phyloP scores from a whole-genome alignment of 2,329 filamentous ascomycete species.

The Aspergillus sp. region DNA sequence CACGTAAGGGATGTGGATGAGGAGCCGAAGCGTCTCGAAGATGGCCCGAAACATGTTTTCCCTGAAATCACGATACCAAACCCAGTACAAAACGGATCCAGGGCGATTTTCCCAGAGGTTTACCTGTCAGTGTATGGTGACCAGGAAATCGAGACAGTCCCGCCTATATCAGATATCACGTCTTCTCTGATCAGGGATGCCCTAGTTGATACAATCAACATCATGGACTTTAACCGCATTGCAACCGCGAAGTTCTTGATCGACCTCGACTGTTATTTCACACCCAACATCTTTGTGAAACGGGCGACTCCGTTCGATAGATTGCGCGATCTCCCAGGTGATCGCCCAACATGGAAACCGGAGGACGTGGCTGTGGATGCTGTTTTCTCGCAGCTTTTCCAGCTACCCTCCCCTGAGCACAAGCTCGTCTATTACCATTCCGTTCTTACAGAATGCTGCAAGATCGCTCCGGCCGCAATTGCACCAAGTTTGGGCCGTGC shows the following conservation, averaged over 20 bases:
- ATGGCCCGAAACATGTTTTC: constrained; percentile 70
- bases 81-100: constrained; percentile 70
- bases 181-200: constrained; percentile 82
- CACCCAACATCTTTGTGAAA: constrained; percentile 86
- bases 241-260: constrained; percentile 84
- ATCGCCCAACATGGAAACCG: constrained; percentile 85
- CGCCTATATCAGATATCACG: constrained; percentile 71
- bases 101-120: constrained; percentile 83
- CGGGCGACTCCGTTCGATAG: constrained; percentile 91
- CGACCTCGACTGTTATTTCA: constrained; percentile 92
- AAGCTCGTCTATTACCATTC: constrained; percentile 97
- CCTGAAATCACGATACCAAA: constrained; percentile 74
- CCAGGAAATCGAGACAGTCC: constrained; percentile 87
- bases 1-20: constrained; percentile 35
- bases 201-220: constrained; percentile 89
- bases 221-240: constrained; percentile 88
- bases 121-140: constrained; percentile 90
- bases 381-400: constrained; percentile 92
- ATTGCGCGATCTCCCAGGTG: constrained; percentile 64
- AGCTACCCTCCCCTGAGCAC: constrained; percentile 82
- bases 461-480: constrained; percentile 93
- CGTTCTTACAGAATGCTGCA: constrained; percentile 91
- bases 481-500: constrained; percentile 90
- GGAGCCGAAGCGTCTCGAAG: constrained; percentile 59
- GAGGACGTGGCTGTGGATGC: constrained; percentile 97